Conservation (phyloP, 345 rosid genomes). For the Cardamine occulta region DNA sequence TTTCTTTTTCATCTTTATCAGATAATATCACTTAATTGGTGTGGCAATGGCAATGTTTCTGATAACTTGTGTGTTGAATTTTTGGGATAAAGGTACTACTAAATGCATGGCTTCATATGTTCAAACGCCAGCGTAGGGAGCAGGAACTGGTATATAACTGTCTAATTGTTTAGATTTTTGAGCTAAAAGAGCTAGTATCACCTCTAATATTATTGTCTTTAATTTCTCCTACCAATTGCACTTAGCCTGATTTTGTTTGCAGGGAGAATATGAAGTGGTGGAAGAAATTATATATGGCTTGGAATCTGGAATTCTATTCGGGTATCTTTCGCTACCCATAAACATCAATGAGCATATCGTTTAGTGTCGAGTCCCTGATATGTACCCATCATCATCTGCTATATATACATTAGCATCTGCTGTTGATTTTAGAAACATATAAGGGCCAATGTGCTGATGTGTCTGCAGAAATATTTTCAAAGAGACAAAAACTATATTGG, state of each 20-base stretch:
- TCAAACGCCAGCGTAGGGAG: constrained; percentile 76
- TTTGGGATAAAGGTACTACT: constrained; percentile 60
- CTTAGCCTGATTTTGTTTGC: constrained; percentile 40
- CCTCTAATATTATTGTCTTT: not conserved
- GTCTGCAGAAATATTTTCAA: not conserved
- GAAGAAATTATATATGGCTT: constrained; percentile 97
- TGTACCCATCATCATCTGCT: not conserved
- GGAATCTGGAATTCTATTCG: constrained; percentile 95
- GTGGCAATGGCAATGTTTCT: constrained; percentile 22
- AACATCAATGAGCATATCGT: constrained; percentile 5
- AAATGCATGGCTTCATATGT: constrained; percentile 92
- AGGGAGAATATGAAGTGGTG: constrained; percentile 93
- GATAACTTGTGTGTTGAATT: constrained; percentile 26
- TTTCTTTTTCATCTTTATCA: not conserved
- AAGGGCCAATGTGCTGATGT: constrained; percentile 1
- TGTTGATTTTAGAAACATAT: constrained; percentile 15
- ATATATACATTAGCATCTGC: not conserved
- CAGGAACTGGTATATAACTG: constrained; percentile 69
- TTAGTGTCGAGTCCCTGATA: not conserved
- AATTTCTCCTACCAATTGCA: constrained; percentile 8
- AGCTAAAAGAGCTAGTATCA: constrained; percentile 6
- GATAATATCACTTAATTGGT: not conserved
- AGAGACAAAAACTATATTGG: not conserved
- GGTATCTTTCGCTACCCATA: constrained; percentile 51
- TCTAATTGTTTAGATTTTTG: not conserved